Conservation (phyloP, 2,329 filamentous ascomycete species). For the Dactylonectria macrodidyma region DNA sequence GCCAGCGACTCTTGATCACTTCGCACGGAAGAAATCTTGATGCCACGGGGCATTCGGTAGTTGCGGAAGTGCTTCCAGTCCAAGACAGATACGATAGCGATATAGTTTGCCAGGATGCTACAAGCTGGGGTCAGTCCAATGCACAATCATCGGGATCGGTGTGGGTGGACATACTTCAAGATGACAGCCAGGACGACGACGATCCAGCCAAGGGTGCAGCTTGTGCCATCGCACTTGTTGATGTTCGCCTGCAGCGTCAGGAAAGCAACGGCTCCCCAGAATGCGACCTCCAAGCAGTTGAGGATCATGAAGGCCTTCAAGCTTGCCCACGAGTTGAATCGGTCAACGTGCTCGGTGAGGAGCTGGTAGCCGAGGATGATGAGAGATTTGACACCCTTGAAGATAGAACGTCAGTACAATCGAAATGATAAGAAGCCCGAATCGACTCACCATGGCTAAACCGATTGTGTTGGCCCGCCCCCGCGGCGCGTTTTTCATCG, state of each 20-base stretch:
- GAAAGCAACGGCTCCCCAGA: conserved; percentile 51
- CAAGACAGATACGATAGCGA: conserved; percentile 9
- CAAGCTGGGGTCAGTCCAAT: neutral
- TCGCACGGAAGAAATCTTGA: neutral
- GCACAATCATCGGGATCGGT: neutral
- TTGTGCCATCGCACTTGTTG: conserved; percentile 21
- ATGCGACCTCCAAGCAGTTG: conserved; percentile 58
- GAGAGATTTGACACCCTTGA: conserved; percentile 55
- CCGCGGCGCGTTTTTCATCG: conserved; percentile 28
- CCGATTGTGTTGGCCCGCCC: conserved; percentile 39
- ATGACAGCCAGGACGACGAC: conserved; percentile 16
- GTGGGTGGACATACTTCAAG: neutral
- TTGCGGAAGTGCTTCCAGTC: conserved; percentile 23
- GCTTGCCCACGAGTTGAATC: conserved; percentile 54
- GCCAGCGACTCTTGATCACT: conserved; percentile 16
- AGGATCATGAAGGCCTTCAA: conserved; percentile 59
- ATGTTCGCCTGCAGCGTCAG: conserved; percentile 25
- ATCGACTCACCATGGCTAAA: conserved; percentile 35
- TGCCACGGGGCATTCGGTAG: neutral
- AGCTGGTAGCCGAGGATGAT: conserved; percentile 59
- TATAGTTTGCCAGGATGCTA: conserved; percentile 10
- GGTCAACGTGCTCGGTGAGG: conserved; percentile 52
- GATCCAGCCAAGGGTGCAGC: conserved; percentile 31
- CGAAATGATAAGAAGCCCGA: neutral
- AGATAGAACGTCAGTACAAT: neutral